Base-by-base conservation (phyloP, 805 yeast species). In the Ogataea angusta region DNA sequence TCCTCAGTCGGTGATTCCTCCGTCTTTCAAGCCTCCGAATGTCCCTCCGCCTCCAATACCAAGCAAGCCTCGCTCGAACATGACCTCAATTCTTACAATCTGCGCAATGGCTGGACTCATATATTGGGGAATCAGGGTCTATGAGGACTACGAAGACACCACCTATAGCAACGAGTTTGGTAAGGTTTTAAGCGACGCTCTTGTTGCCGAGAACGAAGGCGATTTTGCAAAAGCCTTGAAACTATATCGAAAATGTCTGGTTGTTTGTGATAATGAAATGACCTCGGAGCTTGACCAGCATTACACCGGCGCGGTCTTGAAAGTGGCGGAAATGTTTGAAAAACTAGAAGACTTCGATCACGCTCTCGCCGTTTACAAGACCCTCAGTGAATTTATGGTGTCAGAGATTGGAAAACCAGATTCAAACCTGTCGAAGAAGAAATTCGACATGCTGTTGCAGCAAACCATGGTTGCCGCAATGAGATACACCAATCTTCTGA, bases 231-330 rank as follows among this genome's bases (percentile, higher is more conserved):
- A 73, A 43, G 95, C 97, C 1, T 67, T 88, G 42, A 72, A 73
- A 39, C 66, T 71, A 48, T 91, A 87, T 62, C 64, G 84, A 16
- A 84, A 82, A 50, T 93, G 91, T 0, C 63, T 89, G 26, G 68
- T 75, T 13, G 73, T 75, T 45, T 79, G 87, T 30, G 76, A 82
- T 36, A 64, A 69, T 14, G 62, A 76, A 31, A 70, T 68, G 0
- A 55, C 82, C 54, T 75, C 76, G 45, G 72, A 71, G 6, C 52
- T 82, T 27, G 67, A 78, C 36, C 93, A 86, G 57, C 93, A 85
- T 56, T 89, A 84, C 60, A 87, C 96, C 0, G 95, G 96, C 0
- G 74, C 88, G 34, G 90, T 87, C 56, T 67, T 89, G 60, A 85
- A 89, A 54, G 36, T 44, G n/a, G 95, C 84, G 10, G 95, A 88